These are phyloP conservation scores for Nothopassalora personata DNA, from an alignment of 2,329 filamentous ascomycete genomes.

Conservation along the genomic window DNA sequence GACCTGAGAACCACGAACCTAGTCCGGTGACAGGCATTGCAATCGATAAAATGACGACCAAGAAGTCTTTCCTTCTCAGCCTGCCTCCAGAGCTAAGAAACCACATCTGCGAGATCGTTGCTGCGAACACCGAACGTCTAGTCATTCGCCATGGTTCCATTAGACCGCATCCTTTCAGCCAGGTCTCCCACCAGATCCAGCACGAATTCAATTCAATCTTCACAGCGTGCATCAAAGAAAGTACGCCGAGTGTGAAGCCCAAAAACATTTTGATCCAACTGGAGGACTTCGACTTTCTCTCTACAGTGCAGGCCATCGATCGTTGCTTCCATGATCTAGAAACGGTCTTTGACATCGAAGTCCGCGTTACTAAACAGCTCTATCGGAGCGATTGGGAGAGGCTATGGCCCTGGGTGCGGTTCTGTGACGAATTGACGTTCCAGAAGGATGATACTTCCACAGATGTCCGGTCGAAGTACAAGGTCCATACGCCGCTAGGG, in stretches of 20 bases:
- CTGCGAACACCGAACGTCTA: slow-evolving; percentile 6
- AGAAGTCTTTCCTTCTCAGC: slow-evolving; percentile 5
- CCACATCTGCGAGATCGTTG: slow-evolving; percentile 22
- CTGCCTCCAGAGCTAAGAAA: slow-evolving; percentile 23
- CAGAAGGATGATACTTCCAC: neutral
- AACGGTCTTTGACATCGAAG: slow-evolving; percentile 8
- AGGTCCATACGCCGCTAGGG: neutral
- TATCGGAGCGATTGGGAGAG: slow-evolving; percentile 11
- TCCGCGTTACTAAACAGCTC: slow-evolving; percentile 12
- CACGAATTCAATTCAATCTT: slow-evolving; percentile 11
- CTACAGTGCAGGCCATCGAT: slow-evolving; percentile 6
- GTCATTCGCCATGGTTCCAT: slow-evolving; percentile 9
- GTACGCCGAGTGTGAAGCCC: slow-evolving; percentile 1
- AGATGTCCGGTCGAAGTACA: slow-evolving; percentile 6
- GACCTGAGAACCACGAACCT: neutral
- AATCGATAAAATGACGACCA: neutral
- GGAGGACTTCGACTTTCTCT: slow-evolving; percentile 9
- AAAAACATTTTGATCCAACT: slow-evolving; percentile 5
- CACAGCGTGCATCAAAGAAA: neutral
- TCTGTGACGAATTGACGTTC: slow-evolving; percentile 9
- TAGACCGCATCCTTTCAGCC: slow-evolving; percentile 7
- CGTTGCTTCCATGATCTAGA: neutral
- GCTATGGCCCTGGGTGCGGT: slow-evolving; percentile 15
- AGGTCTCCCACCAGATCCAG: slow-evolving; percentile 10
- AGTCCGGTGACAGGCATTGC: neutral